These are phyloP conservation scores for Herpetospermum pedunculosum DNA, from an alignment of 306 rosid species.

Conservation along the genomic window DNA sequence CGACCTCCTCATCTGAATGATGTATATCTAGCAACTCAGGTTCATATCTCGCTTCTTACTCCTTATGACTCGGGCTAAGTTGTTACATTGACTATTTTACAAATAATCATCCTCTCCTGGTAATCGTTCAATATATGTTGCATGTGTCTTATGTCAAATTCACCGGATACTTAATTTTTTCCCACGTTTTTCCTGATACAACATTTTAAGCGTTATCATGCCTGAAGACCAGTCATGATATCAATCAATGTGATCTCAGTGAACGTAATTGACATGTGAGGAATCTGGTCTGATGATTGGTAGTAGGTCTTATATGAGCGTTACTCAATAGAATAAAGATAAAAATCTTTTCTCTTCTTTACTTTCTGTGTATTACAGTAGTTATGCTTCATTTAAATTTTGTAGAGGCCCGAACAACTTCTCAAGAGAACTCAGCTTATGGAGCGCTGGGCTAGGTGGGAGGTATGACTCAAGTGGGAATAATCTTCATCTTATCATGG, in stretches of 20 bases:
- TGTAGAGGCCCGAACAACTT: constrained; percentile 91
- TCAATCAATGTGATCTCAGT: not conserved
- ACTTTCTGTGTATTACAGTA: not conserved
- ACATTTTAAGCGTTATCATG: not conserved
- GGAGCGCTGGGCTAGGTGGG: constrained; percentile 99
- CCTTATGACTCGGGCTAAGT: not conserved
- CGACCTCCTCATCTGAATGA: constrained; percentile 82
- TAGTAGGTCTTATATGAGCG: not conserved
- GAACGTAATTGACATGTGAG: not conserved
- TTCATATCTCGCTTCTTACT: constrained; percentile 11
- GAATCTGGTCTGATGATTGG: not conserved
- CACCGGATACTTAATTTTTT: not conserved
- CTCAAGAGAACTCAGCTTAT: constrained; percentile 85
- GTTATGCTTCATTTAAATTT: constrained; percentile 11
- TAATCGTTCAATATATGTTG: not conserved
- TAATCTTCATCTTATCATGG: not conserved
- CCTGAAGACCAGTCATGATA: not conserved
- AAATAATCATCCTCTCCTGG: not conserved
- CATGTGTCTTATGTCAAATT: not conserved
- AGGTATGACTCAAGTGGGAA: constrained; percentile 37
- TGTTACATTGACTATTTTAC: not conserved
- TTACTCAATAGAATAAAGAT: not conserved
- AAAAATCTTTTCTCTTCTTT: not conserved
- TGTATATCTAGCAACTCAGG: constrained; percentile 93
- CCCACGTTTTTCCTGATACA: not conserved